Conservation (phyloP, 2,329 filamentous ascomycete species). For the Beauveria medogensis region DNA sequence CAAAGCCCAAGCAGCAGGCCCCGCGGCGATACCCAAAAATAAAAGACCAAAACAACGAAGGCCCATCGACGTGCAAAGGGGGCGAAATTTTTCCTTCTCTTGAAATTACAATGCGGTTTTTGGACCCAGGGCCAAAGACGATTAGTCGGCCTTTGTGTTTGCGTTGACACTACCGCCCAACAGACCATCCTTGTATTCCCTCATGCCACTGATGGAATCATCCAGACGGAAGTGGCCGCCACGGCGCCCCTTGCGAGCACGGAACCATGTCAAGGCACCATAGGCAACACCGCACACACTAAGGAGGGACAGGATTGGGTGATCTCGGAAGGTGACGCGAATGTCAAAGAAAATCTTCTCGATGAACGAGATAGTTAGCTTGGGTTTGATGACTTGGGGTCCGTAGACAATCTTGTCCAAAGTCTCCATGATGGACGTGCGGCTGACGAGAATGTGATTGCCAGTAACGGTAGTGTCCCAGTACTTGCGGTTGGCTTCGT, state of each 20-base stretch:
- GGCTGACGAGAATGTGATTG: conserved; percentile 80
- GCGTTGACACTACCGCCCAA: conserved; percentile 42
- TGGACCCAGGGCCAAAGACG: too few relatives aligned
- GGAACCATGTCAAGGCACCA: conserved; percentile 43
- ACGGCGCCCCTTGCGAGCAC: conserved; percentile 45
- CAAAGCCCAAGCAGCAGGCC: background rate
- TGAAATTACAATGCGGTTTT: background rate
- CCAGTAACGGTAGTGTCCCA: conserved; percentile 90
- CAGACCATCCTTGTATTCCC: conserved; percentile 56
- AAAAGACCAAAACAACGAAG: background rate
- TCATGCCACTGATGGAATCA: conserved; percentile 39
- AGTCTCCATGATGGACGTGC: conserved; percentile 86
- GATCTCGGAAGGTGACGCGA: conserved; percentile 48
- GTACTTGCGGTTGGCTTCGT: conserved; percentile 77
- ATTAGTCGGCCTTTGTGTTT: conserved; percentile 44
- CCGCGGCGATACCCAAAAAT: background rate
- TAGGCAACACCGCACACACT: conserved; percentile 50
- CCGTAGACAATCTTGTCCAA: conserved; percentile 61
- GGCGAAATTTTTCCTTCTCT: background rate
- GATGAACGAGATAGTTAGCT: conserved; percentile 66
- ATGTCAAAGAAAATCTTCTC: conserved; percentile 65
- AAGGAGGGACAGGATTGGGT: conserved; percentile 50
- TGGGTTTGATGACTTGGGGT: conserved; percentile 64
- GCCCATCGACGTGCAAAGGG: background rate
- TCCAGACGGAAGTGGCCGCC: conserved; percentile 56